phyloP scores from a whole-genome alignment of 2,329 filamentous ascomycete genomes.

The Penicillium italicum region DNA sequence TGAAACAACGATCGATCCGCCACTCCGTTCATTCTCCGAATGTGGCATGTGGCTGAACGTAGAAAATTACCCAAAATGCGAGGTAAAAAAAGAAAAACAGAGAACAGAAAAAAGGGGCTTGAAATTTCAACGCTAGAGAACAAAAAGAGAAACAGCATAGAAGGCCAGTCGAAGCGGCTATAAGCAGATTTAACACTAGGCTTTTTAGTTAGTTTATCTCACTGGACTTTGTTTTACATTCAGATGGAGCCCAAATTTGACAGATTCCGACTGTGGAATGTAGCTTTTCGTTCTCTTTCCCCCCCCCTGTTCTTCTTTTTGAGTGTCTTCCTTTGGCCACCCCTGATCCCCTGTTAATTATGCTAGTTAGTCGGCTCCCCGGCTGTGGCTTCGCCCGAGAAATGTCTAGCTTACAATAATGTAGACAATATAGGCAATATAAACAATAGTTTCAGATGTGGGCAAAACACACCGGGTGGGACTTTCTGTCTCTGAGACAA shows the following conservation, averaged over 20 bases:
- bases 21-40: background rate
- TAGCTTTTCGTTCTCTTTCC: background rate
- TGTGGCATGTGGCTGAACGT: slow-evolving; percentile 17
- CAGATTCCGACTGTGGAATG: background rate
- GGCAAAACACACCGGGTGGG: slow-evolving; percentile 1
- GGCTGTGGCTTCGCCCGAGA: background rate
- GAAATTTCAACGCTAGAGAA: background rate
- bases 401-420: slow-evolving; percentile 5
- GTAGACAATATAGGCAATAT: background rate
- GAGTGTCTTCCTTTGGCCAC: background rate
- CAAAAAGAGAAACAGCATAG: slow-evolving; percentile 4
- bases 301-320: background rate
- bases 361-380: no score
- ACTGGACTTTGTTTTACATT: slow-evolving; percentile 10
- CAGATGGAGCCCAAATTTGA: background rate
- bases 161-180: slow-evolving; percentile 6
- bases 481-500: slow-evolving; percentile 7
- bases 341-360: background rate
- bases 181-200: slow-evolving; percentile 1
- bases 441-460: slow-evolving; percentile 11
- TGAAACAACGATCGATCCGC: slow-evolving; percentile 22
- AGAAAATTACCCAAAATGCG: slow-evolving; percentile 1
- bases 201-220: background rate
- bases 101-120: slow-evolving; percentile 6
- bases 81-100: slow-evolving; percentile 2